A percentile compares a stretch with the other conserved stretches of the same genome.
phyloP scores from a whole-genome alignment of 2,329 filamentous ascomycete genomes.

The Passalora sequoiae region DNA sequence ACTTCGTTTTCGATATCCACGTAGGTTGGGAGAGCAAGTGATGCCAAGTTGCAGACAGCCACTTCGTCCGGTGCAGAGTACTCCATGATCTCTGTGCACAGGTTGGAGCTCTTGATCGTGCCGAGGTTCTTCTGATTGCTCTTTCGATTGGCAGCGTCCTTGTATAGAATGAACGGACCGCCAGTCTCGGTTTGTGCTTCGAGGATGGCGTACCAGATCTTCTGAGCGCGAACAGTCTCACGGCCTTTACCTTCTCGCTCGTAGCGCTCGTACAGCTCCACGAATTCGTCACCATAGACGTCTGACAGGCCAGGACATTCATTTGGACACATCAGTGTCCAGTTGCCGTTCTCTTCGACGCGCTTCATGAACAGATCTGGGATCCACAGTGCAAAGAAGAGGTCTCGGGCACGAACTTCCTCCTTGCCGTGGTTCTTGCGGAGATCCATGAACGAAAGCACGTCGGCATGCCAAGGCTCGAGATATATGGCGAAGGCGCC shows the following conservation, averaged over 20 bases:
- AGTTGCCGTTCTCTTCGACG: conserved; percentile 91
- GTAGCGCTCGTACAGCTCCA: conserved; percentile 85
- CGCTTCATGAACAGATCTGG: conserved; percentile 99
- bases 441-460: conserved; percentile 95
- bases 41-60: conserved; percentile 96
- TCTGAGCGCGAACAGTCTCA: conserved; percentile 91
- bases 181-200: conserved; percentile 98
- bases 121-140: conserved; percentile 99
- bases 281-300: conserved; percentile 95
- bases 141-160: conserved; percentile 97
- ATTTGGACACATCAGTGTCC: conserved; percentile 97
- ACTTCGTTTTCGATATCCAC: conserved; percentile 78
- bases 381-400: conserved; percentile 98
- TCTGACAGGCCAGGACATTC: conserved; percentile 93
- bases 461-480: conserved; percentile 97
- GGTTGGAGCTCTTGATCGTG: conserved; percentile 95
- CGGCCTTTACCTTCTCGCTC: conserved; percentile 83
- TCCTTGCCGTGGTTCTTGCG: conserved; percentile 99
- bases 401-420: conserved; percentile 89
- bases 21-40: conserved; percentile 82
- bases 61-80: conserved; percentile 97
- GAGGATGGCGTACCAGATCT: conserved; percentile 98
- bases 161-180: conserved; percentile 99
- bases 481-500: conserved; percentile 98
- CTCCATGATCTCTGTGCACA: conserved; percentile 98